Evolutionary conservation across 2,329 filamentous ascomycete species (phyloP), one percentile per base, ranked within the genome.

Genomic region (Diplocarpon mali): DNA sequence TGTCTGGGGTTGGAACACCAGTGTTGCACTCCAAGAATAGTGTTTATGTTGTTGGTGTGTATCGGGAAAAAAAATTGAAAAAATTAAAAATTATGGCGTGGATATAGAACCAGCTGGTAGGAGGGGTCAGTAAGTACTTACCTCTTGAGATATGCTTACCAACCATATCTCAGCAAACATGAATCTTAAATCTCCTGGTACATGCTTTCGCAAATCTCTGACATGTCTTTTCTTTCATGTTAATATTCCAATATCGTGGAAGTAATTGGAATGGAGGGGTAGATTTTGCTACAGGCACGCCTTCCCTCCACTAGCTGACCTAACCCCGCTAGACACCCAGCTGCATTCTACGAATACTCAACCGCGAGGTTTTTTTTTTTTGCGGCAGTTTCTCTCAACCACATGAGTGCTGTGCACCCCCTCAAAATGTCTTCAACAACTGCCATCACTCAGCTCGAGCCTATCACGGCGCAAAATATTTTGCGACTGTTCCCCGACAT

Each of bases 401-500:
- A 38, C 38, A 17, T 43, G 35, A 49, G 38, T 43, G 28, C 29
- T 40, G 32, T 11, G 11, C n/a, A 35, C 20, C 24, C 17, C 43
- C 10, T 3, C 30, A 53, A 39, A 28, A 62, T 61, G 57, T 58
- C 60, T 50, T 42, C 66, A 11, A 71, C 72, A 29, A 73, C 71
- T 20, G 69, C 68, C 31, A 62, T 67, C 27, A 70, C 70, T 16
- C 62, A 65, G 46, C 57, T 71, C 34, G 71, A 78, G 60, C 71
- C 76, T 45, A 87, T 93, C 61, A 94, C 86, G 42, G 87, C 88
- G 14, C 79, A 92, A 57, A 86, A 84, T 60, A 87, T 98, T 58
- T 73, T 90, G 47, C 80, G 79, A 51, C 76, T 96, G 39, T 96
- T 96, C 66, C 87, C 88, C 42, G 88, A 95, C 63, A 77, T 80